A percentile compares a stretch with the other conserved stretches of the same genome.
phyloP scores from a whole-genome alignment of 805 yeast genomes.

The Candida khao-thaluensis region DNA sequence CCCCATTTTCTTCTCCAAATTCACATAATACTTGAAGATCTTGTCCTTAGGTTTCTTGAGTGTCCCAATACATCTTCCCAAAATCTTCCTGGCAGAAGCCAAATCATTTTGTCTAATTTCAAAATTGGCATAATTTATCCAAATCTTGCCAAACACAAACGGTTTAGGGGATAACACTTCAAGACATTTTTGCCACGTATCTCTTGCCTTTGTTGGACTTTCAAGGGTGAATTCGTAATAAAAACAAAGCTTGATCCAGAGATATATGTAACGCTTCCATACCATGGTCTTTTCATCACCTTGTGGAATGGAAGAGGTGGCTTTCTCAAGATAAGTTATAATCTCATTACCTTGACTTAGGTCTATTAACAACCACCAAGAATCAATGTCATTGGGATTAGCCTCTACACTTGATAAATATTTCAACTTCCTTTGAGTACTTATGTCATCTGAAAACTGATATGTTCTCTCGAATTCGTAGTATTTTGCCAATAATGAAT shows the following conservation, averaged over 20 bases:
- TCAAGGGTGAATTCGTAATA: constrained; percentile 54
- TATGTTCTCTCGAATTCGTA: constrained; percentile 63
- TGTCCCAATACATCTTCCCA: constrained; percentile 72
- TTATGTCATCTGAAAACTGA: constrained; percentile 57
- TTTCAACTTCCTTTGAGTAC: constrained; percentile 52
- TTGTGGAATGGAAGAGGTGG: constrained; percentile 41
- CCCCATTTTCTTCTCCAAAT: constrained; percentile 62
- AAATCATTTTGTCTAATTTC: constrained; percentile 61
- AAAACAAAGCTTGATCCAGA: constrained; percentile 68
- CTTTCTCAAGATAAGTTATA: constrained; percentile 38
- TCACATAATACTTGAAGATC: constrained; percentile 63
- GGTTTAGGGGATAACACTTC: constrained; percentile 53
- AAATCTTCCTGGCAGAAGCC: constrained; percentile 56
- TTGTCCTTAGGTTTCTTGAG: constrained; percentile 40
- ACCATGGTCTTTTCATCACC: constrained; percentile 28
- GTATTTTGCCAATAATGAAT: constrained; percentile 38
- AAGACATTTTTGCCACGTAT: constrained; percentile 50
- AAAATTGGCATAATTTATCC: constrained; percentile 72
- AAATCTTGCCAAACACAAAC: constrained; percentile 69
- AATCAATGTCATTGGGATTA: constrained; percentile 62
- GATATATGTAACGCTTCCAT: constrained; percentile 69
- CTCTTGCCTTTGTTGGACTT: constrained; percentile 47
- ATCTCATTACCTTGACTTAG: constrained; percentile 43
- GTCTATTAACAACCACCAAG: constrained; percentile 78
- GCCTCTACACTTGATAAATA: constrained; percentile 50